These are phyloP conservation scores for Gonium pectorale DNA, from an alignment of 139 green algal species.

Conservation along the genomic window DNA sequence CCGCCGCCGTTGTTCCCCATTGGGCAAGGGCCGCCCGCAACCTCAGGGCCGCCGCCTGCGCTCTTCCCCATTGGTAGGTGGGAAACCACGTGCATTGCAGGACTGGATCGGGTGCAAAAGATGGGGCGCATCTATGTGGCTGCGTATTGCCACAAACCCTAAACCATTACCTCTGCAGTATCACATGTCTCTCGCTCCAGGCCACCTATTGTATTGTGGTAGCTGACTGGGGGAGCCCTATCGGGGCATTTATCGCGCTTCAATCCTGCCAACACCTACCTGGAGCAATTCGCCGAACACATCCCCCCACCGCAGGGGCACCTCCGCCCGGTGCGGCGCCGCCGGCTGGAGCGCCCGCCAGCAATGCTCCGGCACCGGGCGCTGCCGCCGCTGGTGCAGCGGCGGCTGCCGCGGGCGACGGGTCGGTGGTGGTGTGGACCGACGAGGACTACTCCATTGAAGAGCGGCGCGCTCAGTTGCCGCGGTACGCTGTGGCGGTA, in stretches of 20 bases:
- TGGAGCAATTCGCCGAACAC: no score
- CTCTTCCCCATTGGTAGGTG: constrained; percentile 39
- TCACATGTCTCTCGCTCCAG: no score
- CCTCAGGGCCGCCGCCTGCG: constrained; percentile 1
- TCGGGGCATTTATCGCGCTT: no score
- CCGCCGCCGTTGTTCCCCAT: constrained; percentile 30
- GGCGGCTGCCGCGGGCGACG: not conserved
- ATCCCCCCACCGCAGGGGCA: no score
- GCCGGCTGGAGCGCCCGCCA: not conserved
- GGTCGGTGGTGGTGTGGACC: constrained; percentile 60
- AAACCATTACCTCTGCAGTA: no score
- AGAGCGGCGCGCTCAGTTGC: constrained; percentile 60
- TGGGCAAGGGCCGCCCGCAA: not conserved
- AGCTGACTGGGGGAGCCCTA: no score
- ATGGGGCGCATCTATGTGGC: no score
- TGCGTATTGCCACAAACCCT: no score
- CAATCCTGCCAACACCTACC: no score
- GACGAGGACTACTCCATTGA: constrained; percentile 68
- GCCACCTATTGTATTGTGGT: no score
- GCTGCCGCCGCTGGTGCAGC: not conserved
- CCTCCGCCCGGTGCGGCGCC: not conserved
- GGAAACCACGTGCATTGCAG: not conserved
- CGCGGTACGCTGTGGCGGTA: constrained; percentile 56
- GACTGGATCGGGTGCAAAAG: not conserved
- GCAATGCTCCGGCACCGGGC: not conserved